Base-by-base conservation (phyloP, 352 stramenopile species). In the Pythium aristosporum region DNA sequence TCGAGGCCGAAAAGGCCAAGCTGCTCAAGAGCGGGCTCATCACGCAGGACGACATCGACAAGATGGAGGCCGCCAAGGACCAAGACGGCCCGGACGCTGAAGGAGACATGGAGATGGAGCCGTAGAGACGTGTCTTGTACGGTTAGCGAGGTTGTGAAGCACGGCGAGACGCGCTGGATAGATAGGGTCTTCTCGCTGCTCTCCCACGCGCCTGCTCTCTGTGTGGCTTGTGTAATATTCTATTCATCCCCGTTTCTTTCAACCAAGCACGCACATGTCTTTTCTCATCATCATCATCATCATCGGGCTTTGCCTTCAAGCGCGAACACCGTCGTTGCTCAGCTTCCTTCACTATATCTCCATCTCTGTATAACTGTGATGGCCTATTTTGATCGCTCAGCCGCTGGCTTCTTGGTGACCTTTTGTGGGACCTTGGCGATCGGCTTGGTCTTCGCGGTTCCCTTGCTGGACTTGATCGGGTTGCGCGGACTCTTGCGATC, bases 11-110 rank as follows among this genome's bases (percentile, higher is more conserved):
- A 67, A 91, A 95, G 71, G 65, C 65, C 18, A 89, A 91, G 75
- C 63, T 95, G 61, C 68, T 95, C 25, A 86, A 85, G 57, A 90
- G 75, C 57, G 86, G 86, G 0, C 65, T 95, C 48, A 78, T 95
- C 61, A 92, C 86, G 30, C 70, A 91, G 67, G 84, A 92, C 43
- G 86, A 95, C 56, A 87, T 95, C 68, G 80, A 90, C 50, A 91
- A 90, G 67, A 75, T 95, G 68, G 73, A 89, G 53, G 71, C 76
- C 5, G 67, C 76, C 41, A 69, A 79, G 3, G 61, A 39, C 16
- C 39, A 10, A 39, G 67, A 80, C 50, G 71, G 77, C 12, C 71
- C 49, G 39, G 73, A 68, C 41, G 73, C 69, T 34, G 65, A 68
- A n/a, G 51, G 77, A 25, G 63, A 57, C 61, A 88, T 87, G 76